Base-by-base conservation (phyloP, 768 basidiomycete genomes). In the Agaricus sinodeliciosus region DNA sequence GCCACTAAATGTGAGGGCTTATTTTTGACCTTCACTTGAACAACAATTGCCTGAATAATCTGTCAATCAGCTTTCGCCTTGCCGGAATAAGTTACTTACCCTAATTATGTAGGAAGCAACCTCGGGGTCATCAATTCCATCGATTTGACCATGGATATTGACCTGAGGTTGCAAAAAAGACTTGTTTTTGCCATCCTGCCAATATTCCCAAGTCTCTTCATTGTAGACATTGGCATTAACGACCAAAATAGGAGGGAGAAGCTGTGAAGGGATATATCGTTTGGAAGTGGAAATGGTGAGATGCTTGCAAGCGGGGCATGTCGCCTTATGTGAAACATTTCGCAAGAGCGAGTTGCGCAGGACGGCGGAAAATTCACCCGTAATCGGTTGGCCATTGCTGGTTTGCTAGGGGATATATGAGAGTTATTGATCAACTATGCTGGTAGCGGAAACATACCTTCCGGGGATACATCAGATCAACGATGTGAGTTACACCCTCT, bases 391-490 rank as follows among this genome's bases (percentile, higher is more conserved):
- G 51, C 26, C 11, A 37, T 47, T 48, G 45, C 34, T 44, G 43
- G 25, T 28, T 46, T 37, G 35, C 48, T 50, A 34, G 37, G 9
- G 18, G 18, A 26, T 36, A 8, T 15, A 31, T 40, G 15, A 43
- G 42, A 27, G 35, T 15, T 12, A 15, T 18, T 51, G 25, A n/a
- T 9, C 7, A 8, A 2, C 15, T 35, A 4, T 44, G 43, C 16
- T 43, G 31, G 55, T 43, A 18, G 13, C 35, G 12, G 16, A 27
- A 18, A 56, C 72, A 28, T 31, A 93, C 93, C 70, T 85, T 90
- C 43, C 86, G 80, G 4, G 93, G 92, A 65, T 98, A 97, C 9
- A 81, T 69, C 64, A 98, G 66, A 63, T 98, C 96, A 15, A 96
- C 68, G 4, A 93, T 76, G 63, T 95, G 92, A 1, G 87, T 81